These are phyloP conservation scores for Alternaria viburni DNA, from an alignment of 2,329 filamentous ascomycete species.

Conservation along the genomic window DNA sequence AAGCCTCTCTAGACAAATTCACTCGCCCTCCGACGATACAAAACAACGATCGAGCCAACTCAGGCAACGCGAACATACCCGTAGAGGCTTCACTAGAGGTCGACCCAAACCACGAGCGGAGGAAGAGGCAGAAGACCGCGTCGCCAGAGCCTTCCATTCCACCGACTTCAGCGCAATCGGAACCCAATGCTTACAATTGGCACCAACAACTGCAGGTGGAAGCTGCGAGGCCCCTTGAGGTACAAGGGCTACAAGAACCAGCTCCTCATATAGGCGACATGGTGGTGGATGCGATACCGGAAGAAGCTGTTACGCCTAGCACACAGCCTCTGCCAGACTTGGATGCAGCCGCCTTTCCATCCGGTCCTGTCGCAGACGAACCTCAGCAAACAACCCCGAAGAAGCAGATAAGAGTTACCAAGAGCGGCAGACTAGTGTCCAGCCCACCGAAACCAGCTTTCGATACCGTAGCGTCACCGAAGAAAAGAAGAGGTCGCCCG, in stretches of 20 bases:
- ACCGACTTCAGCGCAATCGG: background rate
- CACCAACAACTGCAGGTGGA: conserved; percentile 38
- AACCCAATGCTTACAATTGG: conserved; percentile 24
- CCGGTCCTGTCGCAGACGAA: background rate
- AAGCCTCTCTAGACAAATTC: conserved; percentile 38
- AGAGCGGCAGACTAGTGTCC: conserved; percentile 55
- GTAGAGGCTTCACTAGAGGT: conserved; percentile 28
- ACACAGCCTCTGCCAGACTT: background rate
- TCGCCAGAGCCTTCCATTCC: conserved; percentile 27
- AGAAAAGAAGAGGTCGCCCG: conserved; percentile 41
- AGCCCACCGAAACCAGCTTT: conserved; percentile 38
- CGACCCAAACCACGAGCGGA: conserved; percentile 38
- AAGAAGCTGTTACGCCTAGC: background rate
- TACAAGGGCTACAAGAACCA: background rate
- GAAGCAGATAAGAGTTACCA: conserved; percentile 50
- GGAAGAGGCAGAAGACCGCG: conserved; percentile 49
- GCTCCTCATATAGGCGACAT: background rate
- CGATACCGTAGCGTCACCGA: conserved; percentile 52
- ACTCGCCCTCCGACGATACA: conserved; percentile 17
- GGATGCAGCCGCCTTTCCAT: background rate
- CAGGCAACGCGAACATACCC: background rate
- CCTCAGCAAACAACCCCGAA: conserved; percentile 28
- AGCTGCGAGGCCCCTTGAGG: conserved; percentile 11
- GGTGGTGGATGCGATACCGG: background rate
- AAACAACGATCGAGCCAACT: background rate